A percentile compares a stretch with the other conserved stretches of the same genome.
phyloP scores from a whole-genome alignment of 176 grass and related monocot species.

The Dactylis glomerata region DNA sequence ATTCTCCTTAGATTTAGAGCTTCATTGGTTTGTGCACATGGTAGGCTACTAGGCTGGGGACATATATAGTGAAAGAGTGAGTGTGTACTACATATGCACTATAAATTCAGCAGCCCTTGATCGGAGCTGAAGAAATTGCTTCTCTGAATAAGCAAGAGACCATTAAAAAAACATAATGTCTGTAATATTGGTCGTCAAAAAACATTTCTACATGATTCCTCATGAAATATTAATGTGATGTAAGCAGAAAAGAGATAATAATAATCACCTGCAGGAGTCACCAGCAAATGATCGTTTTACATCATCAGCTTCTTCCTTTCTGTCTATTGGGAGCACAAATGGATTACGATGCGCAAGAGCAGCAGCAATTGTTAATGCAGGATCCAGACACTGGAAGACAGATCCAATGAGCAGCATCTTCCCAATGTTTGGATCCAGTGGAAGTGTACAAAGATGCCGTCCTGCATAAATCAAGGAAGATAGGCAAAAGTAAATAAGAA shows the following conservation, averaged over 20 bases:
- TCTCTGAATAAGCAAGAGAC: not conserved
- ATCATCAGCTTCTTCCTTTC: constrained; percentile 95
- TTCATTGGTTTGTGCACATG: not conserved
- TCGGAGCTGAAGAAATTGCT: not conserved
- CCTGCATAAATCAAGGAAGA: constrained; percentile 49
- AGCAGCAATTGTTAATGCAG: constrained; percentile 89
- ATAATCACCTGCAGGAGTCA: constrained; percentile 78
- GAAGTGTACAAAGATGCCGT: constrained; percentile 75
- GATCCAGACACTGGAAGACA: constrained; percentile 89
- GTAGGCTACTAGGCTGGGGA: not conserved
- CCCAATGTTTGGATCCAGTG: constrained; percentile 92
- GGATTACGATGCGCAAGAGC: constrained; percentile 81
- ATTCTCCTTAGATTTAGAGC: not conserved
- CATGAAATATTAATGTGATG: constrained; percentile 8
- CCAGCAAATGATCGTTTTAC: constrained; percentile 88
- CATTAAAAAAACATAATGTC: constrained; percentile 1
- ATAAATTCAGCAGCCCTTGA: not conserved
- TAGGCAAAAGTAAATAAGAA: not conserved
- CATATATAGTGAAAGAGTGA: not conserved
- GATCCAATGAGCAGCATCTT: constrained; percentile 96
- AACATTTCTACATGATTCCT: not conserved
- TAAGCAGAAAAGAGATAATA: constrained; percentile 29
- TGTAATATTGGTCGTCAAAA: not conserved
- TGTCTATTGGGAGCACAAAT: constrained; percentile 92
- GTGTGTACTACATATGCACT: not conserved